These are phyloP conservation scores for Blattamonas nauphoetae DNA, from an alignment of 78 protist species.

Conservation along the genomic window DNA sequence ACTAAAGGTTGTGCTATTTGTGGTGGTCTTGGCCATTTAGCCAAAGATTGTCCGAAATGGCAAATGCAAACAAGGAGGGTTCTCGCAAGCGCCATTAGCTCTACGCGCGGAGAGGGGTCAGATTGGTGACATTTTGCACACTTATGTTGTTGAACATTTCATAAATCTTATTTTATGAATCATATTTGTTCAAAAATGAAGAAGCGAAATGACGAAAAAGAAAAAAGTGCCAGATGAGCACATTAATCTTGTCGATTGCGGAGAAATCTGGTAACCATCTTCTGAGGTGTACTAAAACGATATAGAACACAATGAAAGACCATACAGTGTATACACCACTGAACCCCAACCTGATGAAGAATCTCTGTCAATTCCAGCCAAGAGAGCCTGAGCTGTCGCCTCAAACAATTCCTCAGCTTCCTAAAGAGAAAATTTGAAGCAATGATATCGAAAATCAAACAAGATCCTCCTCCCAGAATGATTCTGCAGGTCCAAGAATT, in stretches of 20 bases:
- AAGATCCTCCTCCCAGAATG: not conserved
- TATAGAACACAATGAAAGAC: not conserved
- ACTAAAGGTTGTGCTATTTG: slow-evolving; percentile 73
- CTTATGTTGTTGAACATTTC: too few species aligned
- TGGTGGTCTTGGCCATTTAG: slow-evolving; percentile 90
- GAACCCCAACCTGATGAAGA: not conserved
- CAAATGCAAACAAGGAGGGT: slow-evolving; percentile 21
- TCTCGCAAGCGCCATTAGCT: too few species aligned
- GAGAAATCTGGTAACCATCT: not conserved
- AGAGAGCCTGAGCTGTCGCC: not conserved
- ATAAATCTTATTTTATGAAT: too few species aligned
- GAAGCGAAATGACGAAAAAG: too few species aligned
- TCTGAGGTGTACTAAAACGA: not conserved
- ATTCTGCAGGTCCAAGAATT: not conserved
- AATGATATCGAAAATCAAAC: not conserved
- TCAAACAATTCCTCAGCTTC: not conserved
- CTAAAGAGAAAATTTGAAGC: not conserved
- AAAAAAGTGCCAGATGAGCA: too few species aligned
- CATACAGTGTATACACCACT: not conserved
- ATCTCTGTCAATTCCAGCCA: not conserved
- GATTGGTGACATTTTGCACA: too few species aligned
- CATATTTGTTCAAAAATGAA: too few species aligned
- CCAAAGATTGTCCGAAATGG: slow-evolving; percentile 69
- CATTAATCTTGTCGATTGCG: not conserved
- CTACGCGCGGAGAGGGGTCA: too few species aligned